A percentile compares a stretch with the other conserved stretches of the same genome.
These are phyloP conservation scores for Pleurotus eryngii DNA, from an alignment of 768 basidiomycete species.

Conservation along the genomic window DNA sequence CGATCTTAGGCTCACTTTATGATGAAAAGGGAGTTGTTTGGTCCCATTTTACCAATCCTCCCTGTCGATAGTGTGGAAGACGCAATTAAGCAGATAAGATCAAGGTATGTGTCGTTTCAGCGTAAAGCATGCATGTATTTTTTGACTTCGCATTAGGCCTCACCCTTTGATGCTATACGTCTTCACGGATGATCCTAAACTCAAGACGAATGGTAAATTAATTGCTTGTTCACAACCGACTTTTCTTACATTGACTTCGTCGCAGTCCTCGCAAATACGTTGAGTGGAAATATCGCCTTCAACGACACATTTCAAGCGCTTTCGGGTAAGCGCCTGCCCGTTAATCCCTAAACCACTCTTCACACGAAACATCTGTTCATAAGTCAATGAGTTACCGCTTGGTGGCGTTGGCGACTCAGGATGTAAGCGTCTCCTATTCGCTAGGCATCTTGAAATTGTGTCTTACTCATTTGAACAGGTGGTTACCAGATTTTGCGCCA, in stretches of 20 bases:
- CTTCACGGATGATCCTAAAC: conserved; percentile 49
- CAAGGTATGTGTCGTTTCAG: conserved; percentile 32
- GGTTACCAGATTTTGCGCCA: conserved; percentile 51
- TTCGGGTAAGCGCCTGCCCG: conserved; percentile 30
- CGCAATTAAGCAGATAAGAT: conserved; percentile 52
- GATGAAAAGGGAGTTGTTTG: conserved; percentile 62
- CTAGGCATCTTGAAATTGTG: not conserved
- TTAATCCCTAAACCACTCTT: not conserved
- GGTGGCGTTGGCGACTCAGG: conserved; percentile 62
- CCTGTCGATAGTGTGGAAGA: conserved; percentile 52
- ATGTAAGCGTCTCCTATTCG: conserved; percentile 35
- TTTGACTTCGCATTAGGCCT: conserved; percentile 31
- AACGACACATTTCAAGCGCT: conserved; percentile 63
- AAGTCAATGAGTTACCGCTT: conserved; percentile 42
- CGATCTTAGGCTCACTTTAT: not conserved
- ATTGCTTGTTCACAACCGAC: not conserved
- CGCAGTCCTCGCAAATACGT: conserved; percentile 52
- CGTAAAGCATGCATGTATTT: not conserved
- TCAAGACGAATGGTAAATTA: conserved; percentile 36
- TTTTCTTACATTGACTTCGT: not conserved
- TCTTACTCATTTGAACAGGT: conserved; percentile 31
- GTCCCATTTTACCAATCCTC: conserved; percentile 64
- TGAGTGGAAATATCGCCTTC: conserved; percentile 52
- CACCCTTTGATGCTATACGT: conserved; percentile 62
- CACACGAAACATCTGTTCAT: not conserved